Evolutionary conservation across 2,329 filamentous ascomycete genomes (phyloP), one percentile per base, ranked within the genome.

Genomic region (Penicillium verrucosum): DNA sequence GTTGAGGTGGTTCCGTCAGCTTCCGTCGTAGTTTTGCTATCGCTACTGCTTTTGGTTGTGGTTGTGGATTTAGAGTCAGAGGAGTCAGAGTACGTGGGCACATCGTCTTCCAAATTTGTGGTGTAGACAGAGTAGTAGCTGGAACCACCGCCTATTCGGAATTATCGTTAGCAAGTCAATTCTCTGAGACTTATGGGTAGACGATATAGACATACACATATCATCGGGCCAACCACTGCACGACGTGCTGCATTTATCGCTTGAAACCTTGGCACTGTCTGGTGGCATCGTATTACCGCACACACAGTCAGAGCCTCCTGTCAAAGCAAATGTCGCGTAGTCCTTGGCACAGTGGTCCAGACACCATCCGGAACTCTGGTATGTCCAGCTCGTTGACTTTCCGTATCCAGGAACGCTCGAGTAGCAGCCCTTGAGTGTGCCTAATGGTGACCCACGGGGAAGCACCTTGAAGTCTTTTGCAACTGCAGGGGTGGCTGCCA

Each of bases 241-340:
- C 0, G 78, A 69, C 29, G 80, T 81, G 68, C 83, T 79, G 76
- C 92, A 96, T 16, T 85, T 75, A 8, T 70, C 70, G 67, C 87
- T 81, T 43, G 81, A 76, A 7, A 84, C 81, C 58, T 86, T 70
- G 40, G 77, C 77, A 16, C 76, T 76, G 38, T 77, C 66, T 16
- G 85, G 78, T 0, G 92, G 92, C 46, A 92, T 81, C 57, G 80
- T 74, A 60, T 85, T 76, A 57, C 91, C 92, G 68, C 92, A 96
- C 67, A 80, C 89, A 75, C 92, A 96, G 61, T 84, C 74, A 18
- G 80, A 78, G 16, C 83, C 83, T 18, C 81, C 80, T 8, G 81
- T 83, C 43, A 89, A 75, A 32, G 81, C 90, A 66, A 87, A 84
- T 8, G 91, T 88, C 1, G 80, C 77, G 36, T 81, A 79, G 8